Evolutionary conservation across 345 rosid genomes (phyloP).

Genomic region (Euphorbia peplus): DNA sequence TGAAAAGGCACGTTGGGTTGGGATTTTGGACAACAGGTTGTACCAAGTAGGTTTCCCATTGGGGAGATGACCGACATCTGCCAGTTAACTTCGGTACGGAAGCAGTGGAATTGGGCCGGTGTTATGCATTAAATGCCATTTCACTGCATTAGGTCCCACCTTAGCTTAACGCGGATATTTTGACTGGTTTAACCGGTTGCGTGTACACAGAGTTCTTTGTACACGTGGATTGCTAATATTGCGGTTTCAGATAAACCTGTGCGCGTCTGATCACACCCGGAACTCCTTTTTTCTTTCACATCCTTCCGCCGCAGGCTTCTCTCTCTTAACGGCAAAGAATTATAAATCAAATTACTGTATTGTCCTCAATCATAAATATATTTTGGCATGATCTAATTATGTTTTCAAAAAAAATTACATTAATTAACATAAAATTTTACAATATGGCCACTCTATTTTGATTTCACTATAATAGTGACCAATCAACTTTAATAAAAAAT

Average conservation of each 20-base stretch:
- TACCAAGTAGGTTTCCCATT: conserved; percentile 54
- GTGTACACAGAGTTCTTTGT: neutral
- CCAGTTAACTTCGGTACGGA: conserved; percentile 46
- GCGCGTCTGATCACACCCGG: conserved; percentile 27
- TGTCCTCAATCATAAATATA: neutral
- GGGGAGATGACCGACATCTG: conserved; percentile 51
- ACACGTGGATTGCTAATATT: conserved; percentile 31
- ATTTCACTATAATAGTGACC: too few species aligned
- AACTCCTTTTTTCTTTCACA: conserved; percentile 3
- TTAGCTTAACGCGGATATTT: conserved; percentile 25
- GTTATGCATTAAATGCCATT: conserved; percentile 47
- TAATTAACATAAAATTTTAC: too few species aligned
- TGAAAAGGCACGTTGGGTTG: conserved; percentile 35
- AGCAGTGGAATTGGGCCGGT: conserved; percentile 36
- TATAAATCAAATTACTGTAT: neutral
- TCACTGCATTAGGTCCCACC: conserved; percentile 23
- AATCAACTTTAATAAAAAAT: too few species aligned
- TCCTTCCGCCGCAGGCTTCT: conserved; percentile 33
- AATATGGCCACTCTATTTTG: too few species aligned
- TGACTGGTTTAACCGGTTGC: conserved; percentile 30
- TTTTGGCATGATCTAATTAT: too few species aligned
- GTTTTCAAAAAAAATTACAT: too few species aligned
- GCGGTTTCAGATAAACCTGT: conserved; percentile 5
- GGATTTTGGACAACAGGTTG: conserved; percentile 68
- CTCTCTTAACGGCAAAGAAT: neutral